Conservation (phyloP, 2,329 filamentous ascomycete species). For the Colletotrichum spaethianum region DNA sequence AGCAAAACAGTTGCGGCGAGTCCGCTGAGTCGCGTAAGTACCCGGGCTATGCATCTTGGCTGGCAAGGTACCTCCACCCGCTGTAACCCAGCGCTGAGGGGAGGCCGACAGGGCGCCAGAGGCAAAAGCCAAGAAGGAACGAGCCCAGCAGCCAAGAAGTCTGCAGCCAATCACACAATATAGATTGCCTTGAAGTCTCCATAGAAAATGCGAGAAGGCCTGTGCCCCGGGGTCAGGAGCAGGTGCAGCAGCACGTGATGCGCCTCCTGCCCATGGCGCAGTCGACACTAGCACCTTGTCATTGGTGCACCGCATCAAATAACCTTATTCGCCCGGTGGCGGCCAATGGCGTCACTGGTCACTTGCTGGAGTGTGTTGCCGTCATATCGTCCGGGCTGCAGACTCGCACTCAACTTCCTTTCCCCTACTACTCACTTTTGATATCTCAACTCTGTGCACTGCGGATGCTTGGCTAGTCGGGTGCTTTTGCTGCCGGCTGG, state of each 20-base stretch:
- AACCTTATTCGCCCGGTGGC: slow-evolving; percentile 24
- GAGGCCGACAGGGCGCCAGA: not conserved
- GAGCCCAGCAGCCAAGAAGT: not conserved
- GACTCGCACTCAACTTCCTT: not conserved
- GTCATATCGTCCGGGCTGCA: slow-evolving; percentile 28
- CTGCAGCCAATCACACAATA: slow-evolving; percentile 32
- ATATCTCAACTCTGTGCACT: not conserved
- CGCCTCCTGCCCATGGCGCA: slow-evolving; percentile 18
- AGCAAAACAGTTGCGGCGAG: slow-evolving; percentile 14
- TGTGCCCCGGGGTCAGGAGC: not conserved
- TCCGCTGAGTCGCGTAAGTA: slow-evolving; percentile 36
- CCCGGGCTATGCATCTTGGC: slow-evolving; percentile 34
- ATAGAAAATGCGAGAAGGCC: slow-evolving; percentile 1
- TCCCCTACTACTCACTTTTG: not conserved
- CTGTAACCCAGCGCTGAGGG: slow-evolving; percentile 10
- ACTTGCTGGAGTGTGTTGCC: not conserved
- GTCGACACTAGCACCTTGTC: not conserved
- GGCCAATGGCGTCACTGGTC: slow-evolving; percentile 35
- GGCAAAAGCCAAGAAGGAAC: slow-evolving; percentile 20
- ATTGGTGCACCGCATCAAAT: slow-evolving; percentile 32
- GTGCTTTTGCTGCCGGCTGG: not conserved
- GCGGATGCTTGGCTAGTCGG: not conserved
- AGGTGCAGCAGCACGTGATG: slow-evolving; percentile 26
- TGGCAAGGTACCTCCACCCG: slow-evolving; percentile 23
- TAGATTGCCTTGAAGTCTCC: not conserved